A percentile compares a stretch with the other conserved stretches of the same genome.
These are phyloP conservation scores for Cyclostephanos invisitatus DNA, from an alignment of 108 stramenopile species.

Conservation along the genomic window DNA sequence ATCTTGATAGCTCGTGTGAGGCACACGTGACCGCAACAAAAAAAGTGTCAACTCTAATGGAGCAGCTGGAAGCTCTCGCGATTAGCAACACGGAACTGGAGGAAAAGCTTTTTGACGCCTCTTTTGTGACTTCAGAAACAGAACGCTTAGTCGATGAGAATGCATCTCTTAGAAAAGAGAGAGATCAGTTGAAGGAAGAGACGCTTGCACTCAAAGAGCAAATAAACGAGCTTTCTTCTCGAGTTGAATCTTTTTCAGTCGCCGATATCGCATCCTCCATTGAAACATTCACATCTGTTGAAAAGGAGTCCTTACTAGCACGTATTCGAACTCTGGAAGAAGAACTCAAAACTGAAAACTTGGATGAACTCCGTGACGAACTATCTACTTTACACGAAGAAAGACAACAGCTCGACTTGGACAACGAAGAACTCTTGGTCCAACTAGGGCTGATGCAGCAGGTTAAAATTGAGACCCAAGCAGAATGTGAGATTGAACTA, in stretches of 20 bases:
- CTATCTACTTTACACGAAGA: conserved; percentile 54
- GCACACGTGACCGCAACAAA: conserved; percentile 10
- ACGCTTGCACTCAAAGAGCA: conserved; percentile 11
- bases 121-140: conserved; percentile 17
- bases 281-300: conserved; percentile 14
- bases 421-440: conserved; percentile 81
- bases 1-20: conserved; percentile 15
- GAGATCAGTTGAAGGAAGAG: conserved; percentile 22
- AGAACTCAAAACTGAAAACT: conserved; percentile 33
- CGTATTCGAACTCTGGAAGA: conserved; percentile 38
- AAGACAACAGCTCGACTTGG: conserved; percentile 55
- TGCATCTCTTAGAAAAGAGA: conserved; percentile 21
- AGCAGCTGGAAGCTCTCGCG: conserved; percentile 27
- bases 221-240: conserved; percentile 23
- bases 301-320: conserved; percentile 28
- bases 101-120: conserved; percentile 34
- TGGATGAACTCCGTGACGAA: conserved; percentile 44
- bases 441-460: conserved; percentile 79
- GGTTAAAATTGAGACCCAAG: conserved; percentile 57
- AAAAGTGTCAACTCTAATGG: conserved; percentile 25
- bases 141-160: conserved; percentile 19
- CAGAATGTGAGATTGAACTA: conserved; percentile 34
- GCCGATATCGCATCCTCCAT: not conserved
- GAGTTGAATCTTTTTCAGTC: not conserved
- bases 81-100: conserved; percentile 24